Evolutionary conservation across 2,329 filamentous ascomycete genomes (phyloP).

Genomic region (Curvularia sp.): DNA sequence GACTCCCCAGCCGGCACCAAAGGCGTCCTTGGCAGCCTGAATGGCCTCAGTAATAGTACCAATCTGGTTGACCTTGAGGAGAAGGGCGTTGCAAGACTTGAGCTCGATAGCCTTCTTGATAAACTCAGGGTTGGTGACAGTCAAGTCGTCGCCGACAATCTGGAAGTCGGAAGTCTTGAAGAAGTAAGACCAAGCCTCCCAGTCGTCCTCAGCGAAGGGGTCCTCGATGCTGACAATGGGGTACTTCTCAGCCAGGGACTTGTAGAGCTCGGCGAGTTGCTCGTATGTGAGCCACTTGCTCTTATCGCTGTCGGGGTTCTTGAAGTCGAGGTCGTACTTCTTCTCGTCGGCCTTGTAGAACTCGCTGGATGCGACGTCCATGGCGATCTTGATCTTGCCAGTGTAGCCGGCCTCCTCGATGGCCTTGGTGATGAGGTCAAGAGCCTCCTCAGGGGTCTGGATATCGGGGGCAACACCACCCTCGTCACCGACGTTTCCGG

Average conservation of each 20-base stretch:
- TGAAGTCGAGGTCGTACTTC: constrained; percentile 99
- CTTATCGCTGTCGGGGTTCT: constrained; percentile 97
- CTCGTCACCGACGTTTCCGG: constrained; percentile 98
- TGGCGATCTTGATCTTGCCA: constrained; percentile 95
- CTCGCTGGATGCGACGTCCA: constrained; percentile 98
- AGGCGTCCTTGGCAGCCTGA: constrained; percentile 98
- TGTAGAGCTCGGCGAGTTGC: constrained; percentile 92
- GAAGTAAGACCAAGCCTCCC: constrained; percentile 99
- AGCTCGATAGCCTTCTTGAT: constrained; percentile 99
- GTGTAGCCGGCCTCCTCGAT: constrained; percentile 96
- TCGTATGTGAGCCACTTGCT: constrained; percentile 99
- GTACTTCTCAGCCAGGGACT: constrained; percentile 88
- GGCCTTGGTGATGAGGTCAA: constrained; percentile 92
- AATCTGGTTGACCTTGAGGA: constrained; percentile 99
- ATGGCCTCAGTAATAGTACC: constrained; percentile 98
- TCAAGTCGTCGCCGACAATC: constrained; percentile 98
- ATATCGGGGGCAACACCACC: constrained; percentile 99
- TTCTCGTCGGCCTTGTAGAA: constrained; percentile 97
- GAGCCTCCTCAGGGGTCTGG: constrained; percentile 93
- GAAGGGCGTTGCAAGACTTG: constrained; percentile 97
- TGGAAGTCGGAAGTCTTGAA: constrained; percentile 99
- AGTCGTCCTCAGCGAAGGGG: constrained; percentile 99
- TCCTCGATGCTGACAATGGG: constrained; percentile 99
- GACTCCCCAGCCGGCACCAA: constrained; percentile 92
- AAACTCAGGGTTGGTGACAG: constrained; percentile 97